Evolutionary conservation across 352 stramenopile genomes (phyloP).

Genomic region (Globisporangium camurandrum): DNA sequence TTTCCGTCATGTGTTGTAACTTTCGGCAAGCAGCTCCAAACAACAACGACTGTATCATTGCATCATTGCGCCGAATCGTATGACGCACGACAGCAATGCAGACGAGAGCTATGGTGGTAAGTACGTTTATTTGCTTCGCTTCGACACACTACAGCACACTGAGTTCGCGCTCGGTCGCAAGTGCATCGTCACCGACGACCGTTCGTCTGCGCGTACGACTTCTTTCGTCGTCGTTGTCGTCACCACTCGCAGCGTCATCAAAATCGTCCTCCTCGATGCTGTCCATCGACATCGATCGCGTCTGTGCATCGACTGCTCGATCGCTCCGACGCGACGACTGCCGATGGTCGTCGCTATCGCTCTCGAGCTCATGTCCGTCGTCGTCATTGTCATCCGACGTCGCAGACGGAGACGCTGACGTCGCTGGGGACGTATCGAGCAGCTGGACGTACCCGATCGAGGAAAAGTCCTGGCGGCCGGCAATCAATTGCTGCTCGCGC

Average conservation of each 20-base stretch:
- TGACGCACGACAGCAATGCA: neutral
- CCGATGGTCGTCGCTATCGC: constrained; percentile 9
- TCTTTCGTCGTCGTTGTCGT: neutral
- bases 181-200: neutral
- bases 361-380: too few species aligned
- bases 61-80: too few species aligned
- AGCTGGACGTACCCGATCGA: constrained; percentile 36
- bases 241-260: neutral
- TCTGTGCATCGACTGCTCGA: neutral
- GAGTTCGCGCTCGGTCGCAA: neutral
- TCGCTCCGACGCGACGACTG: neutral
- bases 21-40: too few species aligned
- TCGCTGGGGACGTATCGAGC: constrained; percentile 25
- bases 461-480: constrained; percentile 28
- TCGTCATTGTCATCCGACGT: constrained; percentile 1
- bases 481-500: constrained; percentile 36
- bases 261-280: neutral
- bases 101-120: neutral
- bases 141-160: neutral
- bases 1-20: too few species aligned
- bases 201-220: neutral
- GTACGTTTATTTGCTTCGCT: neutral
- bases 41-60: too few species aligned
- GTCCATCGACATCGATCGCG: neutral
- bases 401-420: constrained; percentile 10